Conservation (phyloP, 2,329 filamentous ascomycete genomes). For the Boeremia lycopersici region DNA sequence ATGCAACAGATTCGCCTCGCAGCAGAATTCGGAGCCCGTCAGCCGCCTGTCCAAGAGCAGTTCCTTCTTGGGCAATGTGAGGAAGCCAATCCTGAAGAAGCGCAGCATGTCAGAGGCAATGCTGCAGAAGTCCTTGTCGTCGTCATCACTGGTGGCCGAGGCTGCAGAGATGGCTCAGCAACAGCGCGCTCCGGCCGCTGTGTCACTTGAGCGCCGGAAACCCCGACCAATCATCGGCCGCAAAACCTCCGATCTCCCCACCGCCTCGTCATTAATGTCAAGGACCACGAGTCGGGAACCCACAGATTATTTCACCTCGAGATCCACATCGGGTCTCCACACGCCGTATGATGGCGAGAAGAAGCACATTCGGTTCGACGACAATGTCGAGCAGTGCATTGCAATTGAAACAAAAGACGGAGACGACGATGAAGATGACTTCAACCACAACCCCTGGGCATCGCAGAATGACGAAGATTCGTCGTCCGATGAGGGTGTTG, state of each 20-base stretch:
- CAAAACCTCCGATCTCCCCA: constrained; percentile 71
- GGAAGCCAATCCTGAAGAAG: constrained; percentile 96
- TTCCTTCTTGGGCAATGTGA: constrained; percentile 68
- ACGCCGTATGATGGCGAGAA: constrained; percentile 67
- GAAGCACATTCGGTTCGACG: constrained; percentile 94
- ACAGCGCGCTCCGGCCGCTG: constrained; percentile 69
- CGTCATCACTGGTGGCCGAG: constrained; percentile 87
- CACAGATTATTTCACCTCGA: constrained; percentile 69
- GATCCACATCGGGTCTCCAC: constrained; percentile 72
- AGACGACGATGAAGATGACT: constrained; percentile 66
- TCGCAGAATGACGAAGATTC: constrained; percentile 55
- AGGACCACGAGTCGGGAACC: constrained; percentile 66
- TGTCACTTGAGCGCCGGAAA: constrained; percentile 51
- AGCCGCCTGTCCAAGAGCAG: constrained; percentile 65
- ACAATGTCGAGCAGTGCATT: constrained; percentile 94
- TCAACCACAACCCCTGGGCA: constrained; percentile 48
- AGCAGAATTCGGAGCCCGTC: constrained; percentile 56
- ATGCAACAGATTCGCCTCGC: constrained; percentile 59
- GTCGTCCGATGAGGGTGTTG: constrained; percentile 73
- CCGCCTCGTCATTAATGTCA: constrained; percentile 65
- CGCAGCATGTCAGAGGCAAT: constrained; percentile 95
- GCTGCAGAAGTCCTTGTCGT: constrained; percentile 85
- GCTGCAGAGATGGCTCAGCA: constrained; percentile 85
- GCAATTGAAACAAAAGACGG: constrained; percentile 86
- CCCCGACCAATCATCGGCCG: constrained; percentile 64